Base-by-base conservation (phyloP, 2,329 filamentous ascomycete genomes). In the Pleomassaria siparia region DNA sequence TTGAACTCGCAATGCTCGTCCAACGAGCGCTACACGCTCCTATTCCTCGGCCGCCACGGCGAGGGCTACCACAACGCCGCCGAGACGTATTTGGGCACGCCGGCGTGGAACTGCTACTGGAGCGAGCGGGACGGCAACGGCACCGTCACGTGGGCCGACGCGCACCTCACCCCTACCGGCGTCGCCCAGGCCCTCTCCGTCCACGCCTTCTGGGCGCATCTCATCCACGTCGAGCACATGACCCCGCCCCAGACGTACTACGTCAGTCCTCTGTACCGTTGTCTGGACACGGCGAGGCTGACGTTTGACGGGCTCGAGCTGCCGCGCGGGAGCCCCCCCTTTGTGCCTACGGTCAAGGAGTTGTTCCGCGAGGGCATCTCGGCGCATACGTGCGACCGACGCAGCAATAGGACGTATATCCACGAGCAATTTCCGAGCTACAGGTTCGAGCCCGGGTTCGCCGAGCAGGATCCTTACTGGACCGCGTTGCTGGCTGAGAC, bases 81-180 rank as follows among this genome's bases (percentile, higher is more conserved):
- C 12, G 83, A 88, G 67, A 73, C 75, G 22, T 85, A 76, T 64
- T 88, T 86, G 56, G 85, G 85, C 39, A 88, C 84, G 0, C 79
- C 82, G 1, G 82, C 81, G 2, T 88, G 85, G 86, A 85, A 88
- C 70, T 79, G 82, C 66, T 87, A 88, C 72, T 89, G 83, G 83
- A 78, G 80, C 4, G 74, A 81, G 50, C 74, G 78, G 1, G 79
- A 86, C 28, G 85, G 86, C 53, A 86, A 88, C 59, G 78, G 73
- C 37, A 87, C 83, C 2, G 71, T 75, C 1, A 72, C 71, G 22
- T 89, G 86, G 86, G 74, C 79, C 2, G 86, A 88, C 56, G 76
- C 86, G 1, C 74, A 79, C 11, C 75, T 89, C 35, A 88, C 85
- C 0, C 65, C 73, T 1, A 72, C 70, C 0, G 86, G 86, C 4